These are phyloP conservation scores for Amoeboradix gromovi DNA, from an alignment of 371 early-diverging fungal genomes.

Conservation along the genomic window DNA sequence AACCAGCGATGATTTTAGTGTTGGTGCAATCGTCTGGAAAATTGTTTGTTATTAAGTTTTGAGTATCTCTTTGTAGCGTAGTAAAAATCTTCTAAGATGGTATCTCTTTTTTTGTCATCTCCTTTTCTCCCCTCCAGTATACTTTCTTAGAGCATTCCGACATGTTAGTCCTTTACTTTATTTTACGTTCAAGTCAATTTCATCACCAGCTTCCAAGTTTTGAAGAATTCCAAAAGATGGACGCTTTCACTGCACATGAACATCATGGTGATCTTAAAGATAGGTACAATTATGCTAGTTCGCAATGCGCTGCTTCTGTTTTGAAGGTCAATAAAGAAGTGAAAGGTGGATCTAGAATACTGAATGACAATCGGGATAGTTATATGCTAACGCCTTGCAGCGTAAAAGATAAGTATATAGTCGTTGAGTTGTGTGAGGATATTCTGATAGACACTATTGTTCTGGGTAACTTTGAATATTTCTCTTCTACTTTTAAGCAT, in stretches of 20 bases:
- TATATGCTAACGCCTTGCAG: slow-evolving; percentile 76
- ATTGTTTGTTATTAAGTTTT: too few species aligned
- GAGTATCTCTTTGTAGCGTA: too few species aligned
- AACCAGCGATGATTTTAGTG: too few species aligned
- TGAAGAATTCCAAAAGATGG: neutral
- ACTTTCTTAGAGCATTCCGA: too few species aligned
- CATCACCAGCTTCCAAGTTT: neutral
- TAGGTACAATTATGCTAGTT: slow-evolving; percentile 7
- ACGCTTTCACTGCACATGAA: neutral
- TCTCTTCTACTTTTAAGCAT: slow-evolving; percentile 67
- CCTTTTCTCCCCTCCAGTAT: too few species aligned
- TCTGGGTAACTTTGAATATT: slow-evolving; percentile 81
- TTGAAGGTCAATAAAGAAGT: slow-evolving; percentile 51
- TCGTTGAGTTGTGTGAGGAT: slow-evolving; percentile 71
- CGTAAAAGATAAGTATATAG: slow-evolving; percentile 34
- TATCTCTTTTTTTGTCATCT: too few species aligned
- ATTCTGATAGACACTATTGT: slow-evolving; percentile 62
- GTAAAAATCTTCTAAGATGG: too few species aligned
- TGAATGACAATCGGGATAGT: slow-evolving; percentile 57
- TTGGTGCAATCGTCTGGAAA: too few species aligned
- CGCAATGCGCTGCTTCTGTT: slow-evolving; percentile 72
- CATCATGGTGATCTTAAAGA: slow-evolving; percentile 1
- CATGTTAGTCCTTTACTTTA: too few species aligned
- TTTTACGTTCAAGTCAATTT: too few species aligned
- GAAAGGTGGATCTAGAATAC: slow-evolving; percentile 41